Evolutionary conservation across 306 rosid species (phyloP), one percentile per base, ranked within the genome.

Genomic region (Vigna trinervia): DNA sequence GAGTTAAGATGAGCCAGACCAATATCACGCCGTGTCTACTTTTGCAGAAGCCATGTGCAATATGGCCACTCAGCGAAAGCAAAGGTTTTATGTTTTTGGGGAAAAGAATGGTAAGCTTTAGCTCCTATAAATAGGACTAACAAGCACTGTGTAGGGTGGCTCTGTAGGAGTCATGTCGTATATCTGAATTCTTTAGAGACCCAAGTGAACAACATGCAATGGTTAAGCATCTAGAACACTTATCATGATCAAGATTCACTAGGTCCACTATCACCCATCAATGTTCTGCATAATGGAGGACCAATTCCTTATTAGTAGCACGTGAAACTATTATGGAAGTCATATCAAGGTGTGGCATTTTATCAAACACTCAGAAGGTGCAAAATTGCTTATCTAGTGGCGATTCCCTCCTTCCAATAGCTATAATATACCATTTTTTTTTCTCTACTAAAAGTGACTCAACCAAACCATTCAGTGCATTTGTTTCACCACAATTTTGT

Each of bases 1-100:
- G 34, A 58, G 17, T 17, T 17, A 69, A 45, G 85, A 85, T 71
- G 93, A 89, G 75, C 93, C 89, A 61, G 9, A 81, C 6, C 96
- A 89, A 86, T 85, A 89, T 80, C 93, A 91, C 93, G 13, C 86
- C 93, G 7, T 89, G 93, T 84, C 70, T 77, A 78, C 89, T 83
- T 81, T 71, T 85, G 88, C 90, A 87, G 78, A 84, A 83, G 26
- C 50, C 6, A 30, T 30, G 6, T 13, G 14, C 30, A 30, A 3
- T 38, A 41, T 41, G 5, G 12, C 11, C 4, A 43, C 32, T 78
- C 20, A 13, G 8, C 39, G 36, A 61, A 51, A 54, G 8, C 38
- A 48, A 62, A 53, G 54, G 65, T 62, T 52, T 9, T 43, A 23
- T 57, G 41, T 43, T 45, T 26, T 43, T 78, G 85, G 57, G 60